These are phyloP conservation scores for Lagenaria siceraria DNA, from an alignment of 306 rosid species.

Conservation along the genomic window DNA sequence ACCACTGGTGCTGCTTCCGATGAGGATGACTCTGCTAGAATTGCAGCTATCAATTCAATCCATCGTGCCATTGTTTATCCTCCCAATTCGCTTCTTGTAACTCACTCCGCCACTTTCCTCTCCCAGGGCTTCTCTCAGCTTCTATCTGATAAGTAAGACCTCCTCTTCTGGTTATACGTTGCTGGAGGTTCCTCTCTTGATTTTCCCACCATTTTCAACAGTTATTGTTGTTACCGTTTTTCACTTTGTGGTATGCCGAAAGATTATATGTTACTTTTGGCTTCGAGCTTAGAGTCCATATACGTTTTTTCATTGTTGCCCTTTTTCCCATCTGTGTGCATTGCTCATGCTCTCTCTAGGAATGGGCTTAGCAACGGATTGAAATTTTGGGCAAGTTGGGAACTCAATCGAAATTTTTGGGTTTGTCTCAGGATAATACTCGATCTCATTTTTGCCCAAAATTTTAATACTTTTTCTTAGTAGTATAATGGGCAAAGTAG, in stretches of 20 bases:
- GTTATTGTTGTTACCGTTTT: background rate
- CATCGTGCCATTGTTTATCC: constrained; percentile 81
- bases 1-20: constrained; percentile 9
- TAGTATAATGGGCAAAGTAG: background rate
- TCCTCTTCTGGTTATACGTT: background rate
- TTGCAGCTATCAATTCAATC: constrained; percentile 65
- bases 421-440: background rate
- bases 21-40: constrained; percentile 52
- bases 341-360: background rate
- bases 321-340: background rate
- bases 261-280: background rate
- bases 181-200: background rate
- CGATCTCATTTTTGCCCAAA: background rate
- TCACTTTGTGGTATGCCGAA: background rate
- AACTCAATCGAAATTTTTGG: background rate
- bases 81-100: constrained; percentile 69
- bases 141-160: constrained; percentile 59
- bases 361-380: background rate
- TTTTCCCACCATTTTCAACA: background rate
- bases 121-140: constrained; percentile 78
- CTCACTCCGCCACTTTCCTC: constrained; percentile 85
- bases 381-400: background rate
- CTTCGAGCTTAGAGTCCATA: background rate
- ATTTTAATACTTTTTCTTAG: background rate
- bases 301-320: background rate